phyloP scores from a whole-genome alignment of 2,329 filamentous ascomycete genomes.

The Pestalotiopsis sp. region DNA sequence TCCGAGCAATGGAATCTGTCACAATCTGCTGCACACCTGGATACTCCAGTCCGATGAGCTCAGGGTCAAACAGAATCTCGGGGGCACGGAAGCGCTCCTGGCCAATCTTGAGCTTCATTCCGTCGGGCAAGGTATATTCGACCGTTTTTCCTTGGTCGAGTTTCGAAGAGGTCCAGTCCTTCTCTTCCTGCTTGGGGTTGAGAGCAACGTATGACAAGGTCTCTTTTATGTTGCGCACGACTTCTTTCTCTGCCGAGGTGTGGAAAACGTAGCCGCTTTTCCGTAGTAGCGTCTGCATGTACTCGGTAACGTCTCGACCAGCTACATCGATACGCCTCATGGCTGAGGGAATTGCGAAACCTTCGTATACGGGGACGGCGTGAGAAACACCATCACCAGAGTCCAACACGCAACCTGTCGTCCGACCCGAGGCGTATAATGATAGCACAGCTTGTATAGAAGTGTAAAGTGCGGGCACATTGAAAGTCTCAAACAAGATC shows the following conservation, averaged over 20 bases:
- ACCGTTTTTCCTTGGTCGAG: constrained; percentile 75
- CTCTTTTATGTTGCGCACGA: constrained; percentile 97
- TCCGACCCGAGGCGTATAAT: constrained; percentile 92
- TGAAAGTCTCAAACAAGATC: constrained; percentile 98
- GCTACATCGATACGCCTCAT: constrained; percentile 96
- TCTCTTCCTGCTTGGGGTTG: constrained; percentile 92
- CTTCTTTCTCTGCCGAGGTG: constrained; percentile 98
- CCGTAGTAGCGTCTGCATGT: constrained; percentile 85
- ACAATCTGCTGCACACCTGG: constrained; percentile 97
- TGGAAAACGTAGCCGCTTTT: constrained; percentile 95
- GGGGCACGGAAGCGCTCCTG: constrained; percentile 93
- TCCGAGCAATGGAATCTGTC: constrained; percentile 91
- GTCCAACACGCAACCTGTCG: constrained; percentile 94
- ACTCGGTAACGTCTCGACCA: constrained; percentile 92
- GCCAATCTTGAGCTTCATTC: constrained; percentile 88
- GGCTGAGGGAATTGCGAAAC: constrained; percentile 93
- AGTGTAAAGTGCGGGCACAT: constrained; percentile 93
- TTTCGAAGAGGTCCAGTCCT: constrained; percentile 87
- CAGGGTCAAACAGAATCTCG: constrained; percentile 96
- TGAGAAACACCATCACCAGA: constrained; percentile 96
- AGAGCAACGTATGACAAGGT: constrained; percentile 87
- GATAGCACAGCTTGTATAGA: constrained; percentile 97
- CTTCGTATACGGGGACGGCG: constrained; percentile 95
- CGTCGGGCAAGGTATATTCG: constrained; percentile 90
- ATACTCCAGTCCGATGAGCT: constrained; percentile 96